Evolutionary conservation across 129 eudicot species (phyloP).

Genomic region (Daucus carota): DH1_v3.0 NC_030381.2:51677001-51677500

Average conservation of each 20-base stretch:
- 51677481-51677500: neutral
- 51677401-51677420: neutral
- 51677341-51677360: conserved; percentile 16
- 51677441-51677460: neutral
- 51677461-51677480: neutral
- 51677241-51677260: conserved; percentile 81
- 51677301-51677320: conserved; percentile 85
- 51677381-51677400: neutral
- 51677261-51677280: conserved; percentile 51
- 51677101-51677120: conserved; percentile 93
- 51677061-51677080: conserved; percentile 77
- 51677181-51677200: neutral
- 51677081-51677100: conserved; percentile 98
- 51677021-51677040: conserved; percentile 79
- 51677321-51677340: conserved; percentile 24
- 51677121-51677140: conserved; percentile 85
- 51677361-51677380: conserved; percentile 1
- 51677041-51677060: conserved; percentile 83
- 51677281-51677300: conserved; percentile 78
- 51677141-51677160: neutral
- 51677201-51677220: neutral
- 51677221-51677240: conserved; percentile 37
- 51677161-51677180: neutral
- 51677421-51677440: neutral
- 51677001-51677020: conserved; percentile 68